Conservation (phyloP, 805 yeast genomes). For the Sugiyamaella boreocaroliniensis region DNA sequence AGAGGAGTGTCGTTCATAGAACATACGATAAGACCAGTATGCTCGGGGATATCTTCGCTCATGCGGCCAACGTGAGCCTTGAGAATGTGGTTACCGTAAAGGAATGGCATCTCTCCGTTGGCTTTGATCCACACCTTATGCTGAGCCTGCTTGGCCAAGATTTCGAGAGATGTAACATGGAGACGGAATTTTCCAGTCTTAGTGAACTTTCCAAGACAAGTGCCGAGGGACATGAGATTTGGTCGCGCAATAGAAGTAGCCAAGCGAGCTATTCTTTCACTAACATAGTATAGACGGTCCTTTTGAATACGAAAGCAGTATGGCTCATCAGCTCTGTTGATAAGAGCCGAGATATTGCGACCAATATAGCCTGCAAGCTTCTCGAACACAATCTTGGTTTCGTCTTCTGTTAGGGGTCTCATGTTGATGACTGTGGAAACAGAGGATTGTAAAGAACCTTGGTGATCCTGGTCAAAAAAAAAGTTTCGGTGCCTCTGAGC, state of each 20-base stretch:
- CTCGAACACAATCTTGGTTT: conserved; percentile 91
- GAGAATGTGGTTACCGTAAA: conserved; percentile 92
- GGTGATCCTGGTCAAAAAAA: no score
- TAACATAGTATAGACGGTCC: conserved; percentile 89
- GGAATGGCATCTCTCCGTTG: conserved; percentile 97
- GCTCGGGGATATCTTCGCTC: conserved; percentile 97
- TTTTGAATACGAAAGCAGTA: conserved; percentile 94
- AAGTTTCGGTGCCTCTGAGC: no score
- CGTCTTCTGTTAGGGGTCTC: conserved; percentile 96
- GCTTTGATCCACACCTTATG: conserved; percentile 94
- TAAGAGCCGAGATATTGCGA: conserved; percentile 81
- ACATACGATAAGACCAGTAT: conserved; percentile 87
- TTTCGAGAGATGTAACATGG: conserved; percentile 84
- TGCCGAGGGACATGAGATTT: conserved; percentile 86
- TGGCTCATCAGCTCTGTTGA: conserved; percentile 76
- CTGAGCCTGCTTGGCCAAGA: conserved; percentile 80
- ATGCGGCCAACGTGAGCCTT: conserved; percentile 96
- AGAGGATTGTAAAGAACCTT: no score
- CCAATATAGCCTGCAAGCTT: conserved; percentile 95
- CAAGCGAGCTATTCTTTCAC: conserved; percentile 70
- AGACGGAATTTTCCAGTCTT: conserved; percentile 94
- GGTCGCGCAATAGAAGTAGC: conserved; percentile 89
- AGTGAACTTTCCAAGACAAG: conserved; percentile 93
- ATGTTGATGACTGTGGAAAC: conserved; percentile 33
- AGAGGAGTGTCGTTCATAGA: conserved; percentile 87